Evolutionary conservation across 169 alveolate genomes (phyloP).

Genomic region (Cryptosporidium canis): DNA sequence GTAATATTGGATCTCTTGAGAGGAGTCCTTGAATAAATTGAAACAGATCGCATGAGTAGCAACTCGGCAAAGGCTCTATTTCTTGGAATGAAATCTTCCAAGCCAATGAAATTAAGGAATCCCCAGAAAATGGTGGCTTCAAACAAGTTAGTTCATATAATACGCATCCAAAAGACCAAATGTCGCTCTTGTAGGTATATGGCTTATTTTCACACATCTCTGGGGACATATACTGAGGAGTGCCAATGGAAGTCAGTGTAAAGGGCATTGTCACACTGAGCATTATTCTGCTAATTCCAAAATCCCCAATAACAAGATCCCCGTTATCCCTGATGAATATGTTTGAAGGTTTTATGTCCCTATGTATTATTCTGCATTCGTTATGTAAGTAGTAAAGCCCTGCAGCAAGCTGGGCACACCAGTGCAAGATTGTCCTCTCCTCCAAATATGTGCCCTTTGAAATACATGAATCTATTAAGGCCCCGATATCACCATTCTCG

Average conservation of each 20-base stretch:
- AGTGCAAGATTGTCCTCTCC: constrained; percentile 85
- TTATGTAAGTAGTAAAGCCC: constrained; percentile 88
- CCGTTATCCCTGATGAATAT: constrained; percentile 86
- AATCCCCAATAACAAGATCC: constrained; percentile 89
- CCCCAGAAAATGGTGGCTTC: constrained; percentile 89
- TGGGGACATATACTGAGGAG: constrained; percentile 91
- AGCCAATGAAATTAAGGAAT: constrained; percentile 73
- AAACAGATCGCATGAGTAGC: constrained; percentile 45
- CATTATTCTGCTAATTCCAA: constrained; percentile 90
- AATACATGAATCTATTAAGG: constrained; percentile 81
- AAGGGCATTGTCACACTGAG: constrained; percentile 83
- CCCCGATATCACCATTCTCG: constrained; percentile 86
- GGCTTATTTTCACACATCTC: constrained; percentile 90
- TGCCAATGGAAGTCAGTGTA: constrained; percentile 89
- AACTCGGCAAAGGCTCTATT: constrained; percentile 49
- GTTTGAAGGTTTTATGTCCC: constrained; percentile 90
- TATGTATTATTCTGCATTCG: constrained; percentile 84
- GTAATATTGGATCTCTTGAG: constrained; percentile 40
- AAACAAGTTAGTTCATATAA: constrained; percentile 90
- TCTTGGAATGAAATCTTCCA: constrained; percentile 71
- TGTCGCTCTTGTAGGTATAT: constrained; percentile 90
- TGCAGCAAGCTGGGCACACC: constrained; percentile 86
- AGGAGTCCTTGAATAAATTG: constrained; percentile 18
- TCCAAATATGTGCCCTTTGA: constrained; percentile 81
- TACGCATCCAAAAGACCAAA: constrained; percentile 94